Base-by-base conservation (phyloP, 805 yeast genomes). In the Candida sithepensis region DNA sequence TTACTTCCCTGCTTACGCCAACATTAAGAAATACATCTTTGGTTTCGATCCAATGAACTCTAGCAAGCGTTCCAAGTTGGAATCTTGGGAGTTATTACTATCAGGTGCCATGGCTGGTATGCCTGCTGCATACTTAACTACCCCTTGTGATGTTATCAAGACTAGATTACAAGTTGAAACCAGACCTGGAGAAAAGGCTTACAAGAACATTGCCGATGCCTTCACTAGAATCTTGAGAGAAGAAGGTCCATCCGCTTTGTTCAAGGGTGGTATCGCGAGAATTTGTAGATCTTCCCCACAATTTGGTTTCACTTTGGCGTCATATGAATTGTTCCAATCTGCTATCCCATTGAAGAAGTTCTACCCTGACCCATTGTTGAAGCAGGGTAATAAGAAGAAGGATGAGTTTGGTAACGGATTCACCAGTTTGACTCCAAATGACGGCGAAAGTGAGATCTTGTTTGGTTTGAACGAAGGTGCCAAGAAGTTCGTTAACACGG, bases 91-190 rank as follows among this genome's bases (percentile, higher is more conserved):
- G 68, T 73, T 94, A 54, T 77, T 92, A 50, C 65, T 80, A 4
- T 80, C 95, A 51, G 99, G 99, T 67, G 97, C 96, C 10, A 65
- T 91, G 53, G 98, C 99, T 13, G 99, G 98, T 64, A 89, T 95
- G 73, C 99, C 99, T 9, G 95, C 98, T 26, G 98, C 98, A 10
- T 92, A 86, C 66, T 72, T 91, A 55, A 92, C 99, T 2, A 92
- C 99, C 0, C 99, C 99, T 2, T 90, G 89, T 61, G 99, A 92
- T 73, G 98, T 92, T 42, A 87, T 94, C 59, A 92, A 92, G 72
- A 92, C 99, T 3, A 83, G 98, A 68, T 73, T 92, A 54, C 99
- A 92, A 71, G 83, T 89, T 50, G 95, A 84, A 64, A 75, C 88
- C 5, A 81, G 85, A 52, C 70, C 76, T 47, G 92, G 91, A 46